These are phyloP conservation scores for Mycena galopus DNA, from an alignment of 768 basidiomycete species.

Conservation along the genomic window DNA sequence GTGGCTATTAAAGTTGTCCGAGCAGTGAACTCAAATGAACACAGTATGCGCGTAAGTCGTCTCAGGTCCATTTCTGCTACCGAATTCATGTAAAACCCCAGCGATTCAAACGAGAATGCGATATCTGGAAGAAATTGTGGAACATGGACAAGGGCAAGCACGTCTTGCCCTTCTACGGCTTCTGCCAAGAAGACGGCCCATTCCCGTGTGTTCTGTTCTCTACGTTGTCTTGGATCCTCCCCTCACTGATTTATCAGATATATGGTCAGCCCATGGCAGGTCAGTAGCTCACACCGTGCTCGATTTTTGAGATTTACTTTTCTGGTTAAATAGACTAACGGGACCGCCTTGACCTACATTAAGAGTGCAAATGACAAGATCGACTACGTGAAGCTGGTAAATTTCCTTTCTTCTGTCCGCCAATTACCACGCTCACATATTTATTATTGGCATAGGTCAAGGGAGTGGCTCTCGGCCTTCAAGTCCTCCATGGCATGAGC, in stretches of 20 bases:
- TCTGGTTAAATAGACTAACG: conserved; percentile 46
- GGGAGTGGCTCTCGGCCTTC: conserved; percentile 60
- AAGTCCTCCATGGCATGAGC: conserved; percentile 63
- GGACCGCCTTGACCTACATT: conserved; percentile 63
- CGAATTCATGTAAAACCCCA: conserved; percentile 36
- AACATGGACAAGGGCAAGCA: conserved; percentile 62
- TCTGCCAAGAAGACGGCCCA: conserved; percentile 67
- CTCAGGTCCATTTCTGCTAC: neutral
- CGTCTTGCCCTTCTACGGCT: conserved; percentile 71
- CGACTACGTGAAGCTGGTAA: conserved; percentile 60
- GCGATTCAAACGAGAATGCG: conserved; percentile 67
- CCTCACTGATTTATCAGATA: conserved; percentile 50
- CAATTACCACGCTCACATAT: neutral
- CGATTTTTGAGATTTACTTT: neutral
- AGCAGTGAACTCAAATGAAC: conserved; percentile 61
- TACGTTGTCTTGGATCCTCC: neutral
- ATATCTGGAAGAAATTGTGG: conserved; percentile 69
- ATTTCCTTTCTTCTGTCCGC: conserved; percentile 10
- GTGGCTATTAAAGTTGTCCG: conserved; percentile 71
- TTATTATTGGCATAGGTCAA: conserved; percentile 50
- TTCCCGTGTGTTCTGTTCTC: conserved; percentile 58
- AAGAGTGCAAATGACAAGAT: conserved; percentile 51
- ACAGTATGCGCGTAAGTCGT: conserved; percentile 56
- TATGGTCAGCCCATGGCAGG: conserved; percentile 72
- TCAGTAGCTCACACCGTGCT: conserved; percentile 8